Evolutionary conservation across 2,329 filamentous ascomycete genomes (phyloP).

Genomic region (Cylindrodendrum hubeiense): DNA sequence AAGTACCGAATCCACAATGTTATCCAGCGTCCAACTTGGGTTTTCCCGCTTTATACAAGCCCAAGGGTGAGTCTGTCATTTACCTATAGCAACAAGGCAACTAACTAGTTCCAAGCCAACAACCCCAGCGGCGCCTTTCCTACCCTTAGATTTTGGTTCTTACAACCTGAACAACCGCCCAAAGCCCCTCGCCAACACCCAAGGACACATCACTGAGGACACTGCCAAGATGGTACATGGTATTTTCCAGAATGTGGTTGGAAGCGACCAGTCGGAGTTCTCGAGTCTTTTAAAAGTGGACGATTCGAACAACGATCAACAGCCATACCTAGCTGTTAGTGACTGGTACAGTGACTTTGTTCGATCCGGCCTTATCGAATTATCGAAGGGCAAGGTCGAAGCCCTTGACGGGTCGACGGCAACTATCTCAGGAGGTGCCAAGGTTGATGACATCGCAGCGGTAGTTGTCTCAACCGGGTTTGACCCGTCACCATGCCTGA

Average conservation of each 20-base stretch:
- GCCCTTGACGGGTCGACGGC: constrained; percentile 52
- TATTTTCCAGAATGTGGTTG: constrained; percentile 61
- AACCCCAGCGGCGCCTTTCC: constrained; percentile 68
- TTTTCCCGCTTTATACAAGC: constrained; percentile 71
- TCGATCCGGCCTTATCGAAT: constrained; percentile 69
- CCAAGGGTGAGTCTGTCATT: constrained; percentile 56
- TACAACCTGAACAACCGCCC: constrained; percentile 77
- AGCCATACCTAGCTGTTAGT: constrained; percentile 76
- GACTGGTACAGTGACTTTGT: constrained; percentile 82
- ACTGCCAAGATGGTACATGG: constrained; percentile 67
- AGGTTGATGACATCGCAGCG: constrained; percentile 70
- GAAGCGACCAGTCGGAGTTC: constrained; percentile 67
- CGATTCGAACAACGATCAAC: constrained; percentile 58
- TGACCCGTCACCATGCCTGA: constrained; percentile 71
- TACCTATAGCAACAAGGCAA: no score
- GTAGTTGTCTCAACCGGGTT: constrained; percentile 84
- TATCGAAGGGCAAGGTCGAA: constrained; percentile 61
- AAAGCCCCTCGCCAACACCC: constrained; percentile 69
- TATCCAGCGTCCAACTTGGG: constrained; percentile 77
- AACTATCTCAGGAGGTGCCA: constrained; percentile 45
- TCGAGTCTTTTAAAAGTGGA: constrained; percentile 56
- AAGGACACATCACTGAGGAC: constrained; percentile 73
- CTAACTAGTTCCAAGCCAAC: constrained; percentile 48
- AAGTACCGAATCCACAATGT: constrained; percentile 76
- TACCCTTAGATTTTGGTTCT: constrained; percentile 79